Evolutionary conservation across 2,329 filamentous ascomycete species (phyloP).

Genomic region (Stachybotrys chartarum): DNA sequence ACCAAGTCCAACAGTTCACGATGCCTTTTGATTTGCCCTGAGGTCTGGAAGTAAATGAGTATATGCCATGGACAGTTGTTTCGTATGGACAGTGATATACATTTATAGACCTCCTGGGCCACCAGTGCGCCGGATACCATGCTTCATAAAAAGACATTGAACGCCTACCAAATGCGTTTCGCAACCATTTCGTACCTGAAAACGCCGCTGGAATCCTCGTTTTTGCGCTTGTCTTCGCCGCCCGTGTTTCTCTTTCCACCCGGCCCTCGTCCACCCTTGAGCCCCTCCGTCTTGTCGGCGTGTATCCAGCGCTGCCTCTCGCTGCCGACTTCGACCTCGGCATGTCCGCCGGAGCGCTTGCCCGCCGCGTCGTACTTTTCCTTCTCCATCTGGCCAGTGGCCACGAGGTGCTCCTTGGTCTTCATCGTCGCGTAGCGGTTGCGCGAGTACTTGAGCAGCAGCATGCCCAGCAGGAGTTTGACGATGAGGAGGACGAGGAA

Average conservation of each 20-base stretch:
- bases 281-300: constrained; percentile 69
- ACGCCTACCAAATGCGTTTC: constrained; percentile 82
- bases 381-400: constrained; percentile 37
- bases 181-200: constrained; percentile 90
- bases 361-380: constrained; percentile 62
- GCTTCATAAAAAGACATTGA: background rate
- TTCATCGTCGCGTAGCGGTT: constrained; percentile 79
- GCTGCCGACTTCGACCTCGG: constrained; percentile 80
- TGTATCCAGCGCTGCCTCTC: constrained; percentile 84
- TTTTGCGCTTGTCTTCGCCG: constrained; percentile 38
- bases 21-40: too few relatives aligned
- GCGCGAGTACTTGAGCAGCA: constrained; percentile 71
- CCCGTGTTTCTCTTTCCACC: constrained; percentile 46
- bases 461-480: constrained; percentile 85
- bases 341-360: constrained; percentile 72
- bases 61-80: background rate
- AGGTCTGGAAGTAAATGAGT: background rate
- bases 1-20: too few relatives aligned
- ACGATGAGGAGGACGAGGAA: constrained; percentile 80
- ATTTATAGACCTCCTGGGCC: background rate
- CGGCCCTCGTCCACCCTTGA: constrained; percentile 45
- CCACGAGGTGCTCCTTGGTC: constrained; percentile 48
- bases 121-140: background rate
- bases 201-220: constrained; percentile 54
- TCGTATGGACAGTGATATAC: background rate